Evolutionary conservation across 306 rosid genomes (phyloP).

Genomic region (Quillaja saponaria): DNA sequence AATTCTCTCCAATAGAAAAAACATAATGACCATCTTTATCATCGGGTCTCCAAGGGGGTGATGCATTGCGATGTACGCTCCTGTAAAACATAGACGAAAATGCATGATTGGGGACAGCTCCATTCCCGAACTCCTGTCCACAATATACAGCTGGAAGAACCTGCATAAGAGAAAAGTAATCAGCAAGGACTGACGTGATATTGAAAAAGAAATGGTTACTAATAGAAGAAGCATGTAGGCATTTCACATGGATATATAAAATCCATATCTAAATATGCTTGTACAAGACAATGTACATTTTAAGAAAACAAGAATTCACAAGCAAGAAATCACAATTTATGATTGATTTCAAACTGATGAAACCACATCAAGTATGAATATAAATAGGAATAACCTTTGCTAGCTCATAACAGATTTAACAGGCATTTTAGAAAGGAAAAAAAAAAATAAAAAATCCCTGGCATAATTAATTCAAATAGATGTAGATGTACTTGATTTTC

Average conservation of each 20-base stretch:
- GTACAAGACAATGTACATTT: neutral
- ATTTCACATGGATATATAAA: constrained; percentile 1
- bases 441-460: neutral
- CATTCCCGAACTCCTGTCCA: constrained; percentile 62
- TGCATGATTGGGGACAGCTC: constrained; percentile 45
- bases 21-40: constrained; percentile 78
- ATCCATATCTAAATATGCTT: neutral
- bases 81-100: constrained; percentile 55
- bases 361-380: neutral
- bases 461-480: constrained; percentile 1
- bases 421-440: neutral
- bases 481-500: too few relatives aligned
- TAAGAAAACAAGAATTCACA: neutral
- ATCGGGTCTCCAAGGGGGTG: constrained; percentile 85
- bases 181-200: neutral
- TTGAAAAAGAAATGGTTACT: too few relatives aligned
- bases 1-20: constrained; percentile 60
- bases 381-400: neutral
- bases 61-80: constrained; percentile 57
- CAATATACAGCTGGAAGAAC: constrained; percentile 54
- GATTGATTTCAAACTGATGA: too few relatives aligned
- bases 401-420: neutral
- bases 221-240: neutral
- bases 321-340: neutral
- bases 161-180: constrained; percentile 31